Conservation (phyloP, 345 rosid species). For the Eucalyptus pauciflora region DNA sequence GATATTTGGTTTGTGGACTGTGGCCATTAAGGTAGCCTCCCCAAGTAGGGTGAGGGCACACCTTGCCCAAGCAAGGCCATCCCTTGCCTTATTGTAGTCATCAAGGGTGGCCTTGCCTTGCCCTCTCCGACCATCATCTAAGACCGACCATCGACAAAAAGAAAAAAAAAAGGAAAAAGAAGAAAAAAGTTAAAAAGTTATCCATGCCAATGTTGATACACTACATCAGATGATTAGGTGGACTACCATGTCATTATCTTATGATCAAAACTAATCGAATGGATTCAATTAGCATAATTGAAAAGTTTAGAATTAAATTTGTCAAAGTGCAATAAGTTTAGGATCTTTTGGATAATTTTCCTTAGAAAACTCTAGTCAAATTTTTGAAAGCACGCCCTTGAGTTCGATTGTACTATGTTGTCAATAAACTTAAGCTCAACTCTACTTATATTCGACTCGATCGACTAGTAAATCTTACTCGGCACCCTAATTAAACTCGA, state of each 20-base stretch:
- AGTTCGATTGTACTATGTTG: not conserved
- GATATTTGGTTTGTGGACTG: fast-evolving
- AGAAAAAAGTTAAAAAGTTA: too few relatives aligned
- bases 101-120: not conserved
- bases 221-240: not conserved
- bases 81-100: not conserved
- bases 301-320: fast-evolving
- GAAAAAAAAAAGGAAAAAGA: fast-evolving
- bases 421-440: not conserved
- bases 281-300: fast-evolving
- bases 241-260: not conserved
- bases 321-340: fast-evolving
- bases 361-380: too few relatives aligned
- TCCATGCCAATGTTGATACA: not conserved
- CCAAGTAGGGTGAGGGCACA: not conserved
- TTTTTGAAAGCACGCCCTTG: not conserved
- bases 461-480: not conserved
- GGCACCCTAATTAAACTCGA: not conserved
- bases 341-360: fast-evolving
- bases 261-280: fast-evolving
- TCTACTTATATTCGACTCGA: not conserved
- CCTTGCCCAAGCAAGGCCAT: not conserved
- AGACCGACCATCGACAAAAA: fast-evolving
- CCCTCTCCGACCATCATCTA: fast-evolving
- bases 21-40: too few relatives aligned